Base-by-base conservation (phyloP, 805 yeast genomes). In the Sugiyamaella qingdaonensis region DNA sequence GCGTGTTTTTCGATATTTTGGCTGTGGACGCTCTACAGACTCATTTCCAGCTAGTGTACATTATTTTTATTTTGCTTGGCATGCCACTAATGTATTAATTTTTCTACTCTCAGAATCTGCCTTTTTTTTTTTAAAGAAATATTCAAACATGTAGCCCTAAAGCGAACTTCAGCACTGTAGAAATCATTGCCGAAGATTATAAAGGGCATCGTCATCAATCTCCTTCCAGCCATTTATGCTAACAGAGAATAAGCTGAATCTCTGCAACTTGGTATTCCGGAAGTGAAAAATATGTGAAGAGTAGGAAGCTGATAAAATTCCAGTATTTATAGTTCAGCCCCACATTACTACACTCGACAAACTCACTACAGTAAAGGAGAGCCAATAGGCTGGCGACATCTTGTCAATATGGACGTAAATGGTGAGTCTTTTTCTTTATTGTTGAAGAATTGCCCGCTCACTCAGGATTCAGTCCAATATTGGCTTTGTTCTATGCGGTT, bases 401-500 rank as follows among this genome's bases (percentile, higher is more conserved):
- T 7, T 24, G 29, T 7, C 14, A 5, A 13, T 16, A 39, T 39
- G 43, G 43, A 39, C 24, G 43, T 39, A 16, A 39, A 39, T 16
- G 43, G 43, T 39, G 19, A 14, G 43, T 39, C 3, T 4, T 34
- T 34, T 34, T 34, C 8, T 34, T 4, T 24, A 24, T 24, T 24
- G 29, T 4, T 24, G 29, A 24, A 24, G 29, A 7, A 24, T 24
- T 24, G 7, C 29, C 7, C 7, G 29, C 29, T 24, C 29, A 24
- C 7, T 24, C 46, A 46, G 61, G 63, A 35, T 60, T 60, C 41
- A 52, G 58, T 31, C 96, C 95, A n/a, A 89, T 94, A 14, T 76
- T 81, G 53, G 94, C 97, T 1, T 75, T 90, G 44, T 91, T 94
- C 67, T 94, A 88, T 68, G 83, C 97, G 0, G 88, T 88, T 0